Percentiles rank a stretch among this genome's conserved stretches.
These are phyloP conservation scores for Teunomyces cretensis DNA, from an alignment of 805 yeast genomes.

Conservation along the genomic window DNA sequence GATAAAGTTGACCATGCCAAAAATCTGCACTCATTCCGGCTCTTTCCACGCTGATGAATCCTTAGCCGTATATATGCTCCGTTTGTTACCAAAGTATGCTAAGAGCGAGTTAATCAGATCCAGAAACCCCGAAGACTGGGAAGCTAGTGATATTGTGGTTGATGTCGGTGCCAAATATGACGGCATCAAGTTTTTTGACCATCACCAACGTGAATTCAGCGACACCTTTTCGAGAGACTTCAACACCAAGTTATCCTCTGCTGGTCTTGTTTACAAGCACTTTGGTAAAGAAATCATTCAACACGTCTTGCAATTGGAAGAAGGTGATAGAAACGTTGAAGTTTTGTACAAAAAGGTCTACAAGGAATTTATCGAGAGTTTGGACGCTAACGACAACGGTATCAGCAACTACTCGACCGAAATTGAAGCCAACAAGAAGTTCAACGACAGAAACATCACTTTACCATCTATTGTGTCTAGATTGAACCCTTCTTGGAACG, in stretches of 20 bases:
- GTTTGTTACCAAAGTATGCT: conserved; percentile 64
- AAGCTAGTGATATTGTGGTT: conserved; percentile 83
- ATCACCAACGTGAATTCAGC: conserved; percentile 89
- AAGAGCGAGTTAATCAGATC: conserved; percentile 76
- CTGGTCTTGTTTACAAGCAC: conserved; percentile 90
- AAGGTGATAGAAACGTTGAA: conserved; percentile 47
- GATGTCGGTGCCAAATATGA: conserved; percentile 95
- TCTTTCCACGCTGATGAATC: conserved; percentile 97
- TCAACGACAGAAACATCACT: conserved; percentile 70
- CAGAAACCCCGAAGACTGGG: conserved; percentile 81
- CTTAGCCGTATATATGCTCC: conserved; percentile 85
- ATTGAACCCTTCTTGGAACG: conserved; percentile 85
- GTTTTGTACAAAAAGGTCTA: conserved; percentile 75
- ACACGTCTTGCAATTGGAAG: conserved; percentile 45
- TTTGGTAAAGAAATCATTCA: conserved; percentile 70
- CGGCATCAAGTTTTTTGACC: conserved; percentile 83
- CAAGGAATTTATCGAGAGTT: conserved; percentile 81
- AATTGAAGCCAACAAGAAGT: conserved; percentile 56
- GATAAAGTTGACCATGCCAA: conserved; percentile 34
- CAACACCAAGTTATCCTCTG: conserved; percentile 83
- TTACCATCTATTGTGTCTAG: conserved; percentile 76
- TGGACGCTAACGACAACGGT: conserved; percentile 97
- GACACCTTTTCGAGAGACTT: conserved; percentile 66
- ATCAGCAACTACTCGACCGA: conserved; percentile 62
- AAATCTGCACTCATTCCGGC: conserved; percentile 90